A percentile compares a stretch with the other conserved stretches of the same genome.
phyloP scores from a whole-genome alignment of 2,329 filamentous ascomycete species.

The Bipolaris cookei region DNA sequence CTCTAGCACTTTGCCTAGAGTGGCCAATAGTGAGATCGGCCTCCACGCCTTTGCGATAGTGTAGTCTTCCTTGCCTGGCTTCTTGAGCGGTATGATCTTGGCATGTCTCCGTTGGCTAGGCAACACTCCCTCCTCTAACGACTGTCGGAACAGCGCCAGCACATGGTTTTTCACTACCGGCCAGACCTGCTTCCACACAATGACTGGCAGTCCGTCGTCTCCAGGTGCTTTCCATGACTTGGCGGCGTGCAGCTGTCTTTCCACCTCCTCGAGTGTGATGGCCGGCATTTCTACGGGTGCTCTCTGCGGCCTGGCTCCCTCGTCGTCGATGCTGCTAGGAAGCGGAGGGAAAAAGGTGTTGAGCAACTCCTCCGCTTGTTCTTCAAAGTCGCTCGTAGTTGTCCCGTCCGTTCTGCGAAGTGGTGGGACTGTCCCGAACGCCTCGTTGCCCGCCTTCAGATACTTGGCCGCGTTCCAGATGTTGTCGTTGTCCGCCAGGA shows the following conservation, averaged over 20 bases:
- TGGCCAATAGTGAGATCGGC: conserved; percentile 33
- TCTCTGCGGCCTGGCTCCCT: conserved; percentile 12
- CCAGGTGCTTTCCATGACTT: conserved; percentile 19
- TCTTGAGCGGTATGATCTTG: conserved; percentile 16
- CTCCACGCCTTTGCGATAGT: conserved; percentile 26
- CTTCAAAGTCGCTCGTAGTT: too few species aligned
- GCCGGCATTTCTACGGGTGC: conserved; percentile 8
- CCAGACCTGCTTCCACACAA: conserved; percentile 21
- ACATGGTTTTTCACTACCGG: conserved; percentile 19
- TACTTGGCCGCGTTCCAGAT: too few species aligned
- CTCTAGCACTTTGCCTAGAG: conserved; percentile 28
- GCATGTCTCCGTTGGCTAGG: conserved; percentile 18
- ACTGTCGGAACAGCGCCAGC: conserved; percentile 18
- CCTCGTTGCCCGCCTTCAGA: too few species aligned
- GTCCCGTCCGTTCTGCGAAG: too few species aligned
- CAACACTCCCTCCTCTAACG: conserved; percentile 15
- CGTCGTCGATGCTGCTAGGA: conserved; percentile 12
- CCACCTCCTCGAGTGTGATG: too few species aligned
- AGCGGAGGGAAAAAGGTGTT: too few species aligned
- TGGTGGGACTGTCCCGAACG: too few species aligned
- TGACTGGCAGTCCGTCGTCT: conserved; percentile 13
- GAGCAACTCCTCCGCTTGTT: too few species aligned
- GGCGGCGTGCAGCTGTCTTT: conserved; percentile 13
- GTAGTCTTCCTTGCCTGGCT: conserved; percentile 16
- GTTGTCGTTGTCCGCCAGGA: too few species aligned